These are phyloP conservation scores for Paraphaeosphaeria minitans DNA, from an alignment of 2,329 filamentous ascomycete species.

Conservation along the genomic window DNA sequence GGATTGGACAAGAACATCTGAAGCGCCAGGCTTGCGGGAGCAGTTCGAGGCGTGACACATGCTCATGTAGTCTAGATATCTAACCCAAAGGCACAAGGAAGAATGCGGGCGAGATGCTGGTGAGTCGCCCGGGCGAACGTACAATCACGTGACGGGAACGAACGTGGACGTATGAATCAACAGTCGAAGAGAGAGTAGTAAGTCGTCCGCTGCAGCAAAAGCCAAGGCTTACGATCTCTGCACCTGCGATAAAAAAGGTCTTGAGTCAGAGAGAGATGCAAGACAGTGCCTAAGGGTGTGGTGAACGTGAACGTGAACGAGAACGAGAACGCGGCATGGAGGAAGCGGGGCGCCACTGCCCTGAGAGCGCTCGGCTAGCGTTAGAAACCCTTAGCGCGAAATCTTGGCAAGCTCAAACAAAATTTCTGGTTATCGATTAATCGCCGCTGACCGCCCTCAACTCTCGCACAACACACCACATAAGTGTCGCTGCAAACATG, in stretches of 20 bases:
- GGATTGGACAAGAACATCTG: not conserved
- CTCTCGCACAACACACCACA: slow-evolving; percentile 5
- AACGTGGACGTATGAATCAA: not conserved
- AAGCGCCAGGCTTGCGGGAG: not conserved
- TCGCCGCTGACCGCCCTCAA: slow-evolving; percentile 16
- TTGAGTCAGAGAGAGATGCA: not conserved
- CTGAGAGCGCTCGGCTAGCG: slow-evolving; percentile 4
- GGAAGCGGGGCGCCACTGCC: not conserved
- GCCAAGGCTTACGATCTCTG: not conserved
- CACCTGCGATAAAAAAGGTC: not conserved
- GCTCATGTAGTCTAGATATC: no score
- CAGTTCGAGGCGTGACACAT: not conserved
- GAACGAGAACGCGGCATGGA: not conserved
- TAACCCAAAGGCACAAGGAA: no score
- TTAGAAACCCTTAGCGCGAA: slow-evolving; percentile 4
- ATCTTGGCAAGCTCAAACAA: not conserved
- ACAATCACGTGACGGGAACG: not conserved
- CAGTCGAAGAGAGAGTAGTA: not conserved
- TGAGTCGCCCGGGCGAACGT: not conserved
- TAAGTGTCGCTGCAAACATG: slow-evolving; percentile 32
- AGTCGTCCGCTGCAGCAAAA: not conserved
- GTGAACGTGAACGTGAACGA: no score
- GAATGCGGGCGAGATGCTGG: no score
- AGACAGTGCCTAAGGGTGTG: not conserved
- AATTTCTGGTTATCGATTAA: slow-evolving; percentile 23